phyloP scores from a whole-genome alignment of 768 basidiomycete species.

The Leucosporidium creatinivorum region DNA sequence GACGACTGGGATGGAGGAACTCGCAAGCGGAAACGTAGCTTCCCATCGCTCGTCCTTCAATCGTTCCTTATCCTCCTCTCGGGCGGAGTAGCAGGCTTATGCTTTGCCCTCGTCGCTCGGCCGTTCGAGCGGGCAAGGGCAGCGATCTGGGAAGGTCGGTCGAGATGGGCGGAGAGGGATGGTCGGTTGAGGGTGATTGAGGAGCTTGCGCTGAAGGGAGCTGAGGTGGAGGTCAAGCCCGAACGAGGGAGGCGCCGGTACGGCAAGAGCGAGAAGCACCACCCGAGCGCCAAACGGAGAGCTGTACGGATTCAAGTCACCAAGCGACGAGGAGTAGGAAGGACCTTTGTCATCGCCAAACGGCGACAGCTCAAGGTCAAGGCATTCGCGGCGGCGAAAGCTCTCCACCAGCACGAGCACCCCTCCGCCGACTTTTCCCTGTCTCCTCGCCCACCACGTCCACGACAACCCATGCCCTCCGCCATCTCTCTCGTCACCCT shows the following conservation, averaged over 20 bases:
- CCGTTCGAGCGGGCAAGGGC: constrained; percentile 26
- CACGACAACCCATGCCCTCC: constrained; percentile 9
- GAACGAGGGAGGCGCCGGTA: neutral
- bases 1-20: neutral
- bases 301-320: too few species aligned
- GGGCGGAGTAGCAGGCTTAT: constrained; percentile 23
- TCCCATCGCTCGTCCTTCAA: constrained; percentile 12
- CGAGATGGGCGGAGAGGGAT: constrained; percentile 15
- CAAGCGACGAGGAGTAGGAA: neutral
- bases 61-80: constrained; percentile 8
- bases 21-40: neutral
- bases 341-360: too few species aligned
- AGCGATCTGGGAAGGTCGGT: constrained; percentile 24
- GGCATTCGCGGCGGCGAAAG: too few species aligned
- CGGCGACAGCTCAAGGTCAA: too few species aligned
- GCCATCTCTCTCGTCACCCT: constrained; percentile 8
- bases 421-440: too few species aligned
- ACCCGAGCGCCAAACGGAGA: neutral
- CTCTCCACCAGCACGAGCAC: too few species aligned
- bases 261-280: neutral
- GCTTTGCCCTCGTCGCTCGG: constrained; percentile 16
- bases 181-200: constrained; percentile 7
- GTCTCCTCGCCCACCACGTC: too few species aligned
- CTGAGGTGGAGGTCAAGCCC: neutral
- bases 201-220: neutral